Evolutionary conservation across 169 alveolate genomes (phyloP), one percentile per base, ranked within the genome.

Genomic region (Plasmodium sp.): DNA sequence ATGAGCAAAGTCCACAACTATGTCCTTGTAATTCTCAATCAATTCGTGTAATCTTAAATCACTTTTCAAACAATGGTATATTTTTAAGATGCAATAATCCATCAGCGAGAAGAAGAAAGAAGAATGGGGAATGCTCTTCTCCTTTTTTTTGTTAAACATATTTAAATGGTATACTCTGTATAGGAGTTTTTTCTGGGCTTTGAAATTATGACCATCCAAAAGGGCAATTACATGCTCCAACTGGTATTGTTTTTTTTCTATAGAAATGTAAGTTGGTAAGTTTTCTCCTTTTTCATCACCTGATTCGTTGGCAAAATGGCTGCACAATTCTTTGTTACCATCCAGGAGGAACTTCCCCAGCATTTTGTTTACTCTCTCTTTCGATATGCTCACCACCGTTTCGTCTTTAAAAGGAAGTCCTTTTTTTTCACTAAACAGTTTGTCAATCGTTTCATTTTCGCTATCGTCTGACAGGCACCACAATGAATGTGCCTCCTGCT

Each of bases 1-100:
- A 71, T 27, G 77, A 51, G 81, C 71, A 82, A 72, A 77, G 12
- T 67, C 62, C 75, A 92, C 51, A 81, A 92, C 71, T 48, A 92
- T 72, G 33, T 81, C 81, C 75, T 92, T 81, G 77, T 92, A 92
- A 92, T 74, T 81, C 31, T 48, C 31, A 16, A 92, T 71, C 3
- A 92, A 54, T 31, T 92, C 18, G 51, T n/a, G 43, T 48, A 92
- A n/a, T 7, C 67, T 82, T 51, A 81, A 72, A 62, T 82, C 83
- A 51, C 16, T 51, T 72, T 82, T 92, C 58, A 92, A 92, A 71
- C 92, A 92, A 48, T 39, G 77, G 45, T 56, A 92, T 34, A 92
- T 92, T 34, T 82, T 92, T 81, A 92, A 31, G 36, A 92, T 82
- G 36, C 81, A 92, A 81, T 81, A 92, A 92, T 92, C 95, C 92